phyloP scores from a whole-genome alignment of 768 basidiomycete genomes.

The Lactarius indigo region DNA sequence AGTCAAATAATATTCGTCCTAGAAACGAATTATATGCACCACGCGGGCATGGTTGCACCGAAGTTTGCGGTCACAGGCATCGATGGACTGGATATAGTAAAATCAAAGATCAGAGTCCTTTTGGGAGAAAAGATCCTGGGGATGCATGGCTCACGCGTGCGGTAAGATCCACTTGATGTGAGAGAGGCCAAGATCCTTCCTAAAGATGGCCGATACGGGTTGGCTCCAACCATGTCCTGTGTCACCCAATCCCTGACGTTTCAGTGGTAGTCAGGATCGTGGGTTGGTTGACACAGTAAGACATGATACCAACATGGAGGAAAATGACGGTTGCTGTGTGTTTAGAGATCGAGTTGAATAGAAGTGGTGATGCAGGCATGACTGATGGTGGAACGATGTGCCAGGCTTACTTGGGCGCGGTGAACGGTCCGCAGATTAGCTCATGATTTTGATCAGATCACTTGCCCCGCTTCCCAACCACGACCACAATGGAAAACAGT shows the following conservation, averaged over 20 bases:
- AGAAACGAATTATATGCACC: conserved; percentile 40
- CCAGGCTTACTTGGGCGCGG: background rate
- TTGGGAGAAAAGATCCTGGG: conserved; percentile 9
- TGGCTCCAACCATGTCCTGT: conserved; percentile 73
- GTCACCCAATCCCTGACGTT: conserved; percentile 67
- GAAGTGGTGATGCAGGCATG: conserved; percentile 18
- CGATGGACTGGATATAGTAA: conserved; percentile 20
- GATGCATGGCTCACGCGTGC: conserved; percentile 55
- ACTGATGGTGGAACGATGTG: background rate
- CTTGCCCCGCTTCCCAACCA: background rate
- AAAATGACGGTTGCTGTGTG: conserved; percentile 90
- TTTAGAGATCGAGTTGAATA: conserved; percentile 41
- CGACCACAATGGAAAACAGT: conserved; percentile 8
- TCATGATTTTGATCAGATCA: background rate
- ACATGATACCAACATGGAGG: conserved; percentile 64
- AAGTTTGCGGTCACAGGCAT: conserved; percentile 67
- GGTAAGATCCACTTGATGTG: conserved; percentile 92
- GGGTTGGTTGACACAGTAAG: background rate
- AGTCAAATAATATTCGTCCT: background rate
- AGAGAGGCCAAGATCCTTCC: conserved; percentile 46
- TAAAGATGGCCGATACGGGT: conserved; percentile 62
- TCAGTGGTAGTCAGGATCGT: conserved; percentile 5
- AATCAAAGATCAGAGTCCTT: background rate
- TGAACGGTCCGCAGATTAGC: conserved; percentile 12
- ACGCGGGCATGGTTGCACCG: conserved; percentile 72